Evolutionary conservation across 306 rosid genomes (phyloP).

Genomic region (Malus orientalis): DNA sequence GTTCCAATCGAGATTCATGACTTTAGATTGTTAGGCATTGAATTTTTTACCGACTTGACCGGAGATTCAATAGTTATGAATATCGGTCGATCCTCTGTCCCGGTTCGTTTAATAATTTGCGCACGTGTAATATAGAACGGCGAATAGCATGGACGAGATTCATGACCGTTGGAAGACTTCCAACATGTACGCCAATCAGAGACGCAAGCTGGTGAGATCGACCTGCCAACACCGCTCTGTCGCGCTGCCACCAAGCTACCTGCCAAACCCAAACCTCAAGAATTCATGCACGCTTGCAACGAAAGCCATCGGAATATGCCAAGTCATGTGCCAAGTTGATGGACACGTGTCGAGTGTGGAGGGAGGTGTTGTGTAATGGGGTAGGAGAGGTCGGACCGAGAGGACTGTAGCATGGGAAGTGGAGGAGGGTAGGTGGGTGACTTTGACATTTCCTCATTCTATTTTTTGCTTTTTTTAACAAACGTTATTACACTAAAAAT

Average conservation of each 20-base stretch:
- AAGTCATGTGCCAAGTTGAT: background rate
- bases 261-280: background rate
- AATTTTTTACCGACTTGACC: too few relatives aligned
- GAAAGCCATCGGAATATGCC: background rate
- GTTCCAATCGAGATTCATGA: too few relatives aligned
- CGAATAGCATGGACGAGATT: too few relatives aligned
- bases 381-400: slow-evolving; percentile 13
- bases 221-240: background rate
- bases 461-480: background rate
- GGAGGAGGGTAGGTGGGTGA: slow-evolving; percentile 30
- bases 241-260: background rate
- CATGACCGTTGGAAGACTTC: background rate
- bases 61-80: too few relatives aligned
- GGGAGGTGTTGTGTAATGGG: background rate
- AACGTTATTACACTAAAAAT: too few relatives aligned
- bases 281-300: background rate
- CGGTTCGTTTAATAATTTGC: too few relatives aligned
- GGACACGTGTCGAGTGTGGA: background rate
- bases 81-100: too few relatives aligned
- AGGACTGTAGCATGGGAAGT: background rate
- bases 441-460: background rate
- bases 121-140: too few relatives aligned
- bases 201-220: background rate
- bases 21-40: too few relatives aligned
- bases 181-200: background rate